These are phyloP conservation scores for Salix suchowensis DNA, from an alignment of 345 rosid species.

Conservation along the genomic window DNA sequence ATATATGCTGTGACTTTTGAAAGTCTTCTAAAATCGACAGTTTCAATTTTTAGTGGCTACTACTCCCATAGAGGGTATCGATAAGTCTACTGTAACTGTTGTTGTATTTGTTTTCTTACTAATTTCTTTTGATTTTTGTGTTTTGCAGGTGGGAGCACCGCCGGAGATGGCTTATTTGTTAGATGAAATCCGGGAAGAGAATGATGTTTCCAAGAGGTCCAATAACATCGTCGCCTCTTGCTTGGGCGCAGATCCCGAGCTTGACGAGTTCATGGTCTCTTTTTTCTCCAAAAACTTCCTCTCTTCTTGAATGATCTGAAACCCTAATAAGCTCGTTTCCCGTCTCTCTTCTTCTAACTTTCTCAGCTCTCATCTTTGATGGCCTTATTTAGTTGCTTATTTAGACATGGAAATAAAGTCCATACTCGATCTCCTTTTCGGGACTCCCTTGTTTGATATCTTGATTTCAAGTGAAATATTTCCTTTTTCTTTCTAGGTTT, in stretches of 20 bases:
- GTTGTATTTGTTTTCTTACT: not conserved
- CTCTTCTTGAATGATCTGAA: not conserved
- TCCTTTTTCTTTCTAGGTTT: not conserved
- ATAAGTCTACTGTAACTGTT: not conserved
- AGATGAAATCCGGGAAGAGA: conserved; percentile 37
- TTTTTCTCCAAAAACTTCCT: not conserved
- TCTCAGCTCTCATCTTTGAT: not conserved
- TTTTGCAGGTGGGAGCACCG: conserved; percentile 53
- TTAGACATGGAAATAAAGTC: not conserved
- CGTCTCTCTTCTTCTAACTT: not conserved
- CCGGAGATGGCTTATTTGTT: conserved; percentile 38
- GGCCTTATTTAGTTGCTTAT: not conserved
- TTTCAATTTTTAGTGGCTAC: not conserved
- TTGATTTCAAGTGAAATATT: not conserved
- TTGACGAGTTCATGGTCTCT: conserved; percentile 62
- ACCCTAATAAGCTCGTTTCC: not conserved
- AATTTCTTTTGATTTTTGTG: not conserved
- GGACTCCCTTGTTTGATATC: not conserved
- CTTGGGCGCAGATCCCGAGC: conserved; percentile 52
- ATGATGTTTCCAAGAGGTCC: conserved; percentile 17
- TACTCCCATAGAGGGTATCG: not conserved
- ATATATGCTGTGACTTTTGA: not conserved
- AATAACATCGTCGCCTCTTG: conserved; percentile 11
- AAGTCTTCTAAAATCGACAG: not conserved
- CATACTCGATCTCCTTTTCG: not conserved